Evolutionary conservation across 805 yeast genomes (phyloP), one percentile per base, ranked within the genome.

Genomic region (Scheffersomyces spartinae): DNA sequence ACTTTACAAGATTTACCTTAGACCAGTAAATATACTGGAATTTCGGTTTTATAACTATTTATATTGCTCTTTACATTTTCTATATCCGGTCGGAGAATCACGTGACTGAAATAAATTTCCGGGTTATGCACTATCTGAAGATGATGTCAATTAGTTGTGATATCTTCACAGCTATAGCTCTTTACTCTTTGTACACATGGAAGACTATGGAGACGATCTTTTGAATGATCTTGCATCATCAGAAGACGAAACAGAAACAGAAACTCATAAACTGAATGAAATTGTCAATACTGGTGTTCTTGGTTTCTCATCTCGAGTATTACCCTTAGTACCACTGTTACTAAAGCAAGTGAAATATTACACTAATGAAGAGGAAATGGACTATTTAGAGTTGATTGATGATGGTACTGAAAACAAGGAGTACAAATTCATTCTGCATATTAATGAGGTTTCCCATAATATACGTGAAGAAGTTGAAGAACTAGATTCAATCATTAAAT

Each of bases 361-460:
- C 19, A 36, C 48, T 13, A 40, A 50, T 18, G 38, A 34, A 2
- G 33, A 40, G 18, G 43, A 42, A 18, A 42, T 47, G 3, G 56
- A 55, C 29, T 54, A 45, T 29, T 36, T 47, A 23, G 52, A 54
- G 23, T 39, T 48, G 7, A 24, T 50, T 8, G 50, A 47, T 3
- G 24, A 13, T 4, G 36, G 33, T 9, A 44, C 37, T 23, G 47
- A 47, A 18, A 49, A 42, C 14, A 53, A 52, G 7, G 74, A 73
- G 35, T 61, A 64, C 36, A 45, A 53, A n/a, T 63, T 78, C 15
- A 47, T 81, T 7, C 52, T 68, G 4, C 47, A 49, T 9, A 63
- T 75, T 6, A 79, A 77, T 45, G 69, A 62, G 21, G 39, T 68
- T n/a, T 53, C 74, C 0, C 61, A 64, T 7, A 63, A 70, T 5